Percentiles rank a stretch among this genome's conserved stretches.
Conservation (phyloP, 176 grass and related monocot species). For the Luzula sylvatica region DNA sequence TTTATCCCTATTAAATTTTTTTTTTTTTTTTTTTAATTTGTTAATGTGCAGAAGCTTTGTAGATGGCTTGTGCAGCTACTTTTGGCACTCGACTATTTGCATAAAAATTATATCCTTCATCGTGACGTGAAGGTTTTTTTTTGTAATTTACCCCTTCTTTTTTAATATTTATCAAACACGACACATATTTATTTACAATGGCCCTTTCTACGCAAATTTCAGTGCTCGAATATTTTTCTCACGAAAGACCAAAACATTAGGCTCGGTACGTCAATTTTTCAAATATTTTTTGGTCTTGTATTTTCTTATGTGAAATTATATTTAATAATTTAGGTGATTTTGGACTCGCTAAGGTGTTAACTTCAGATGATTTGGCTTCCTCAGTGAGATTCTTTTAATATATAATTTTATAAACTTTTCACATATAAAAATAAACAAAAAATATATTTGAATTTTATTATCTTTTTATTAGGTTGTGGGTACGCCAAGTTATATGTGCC, state of each 20-base stretch:
- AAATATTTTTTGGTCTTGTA: neutral
- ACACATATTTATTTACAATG: neutral
- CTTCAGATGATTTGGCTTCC: constrained; percentile 81
- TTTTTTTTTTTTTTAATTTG: constrained; percentile 12
- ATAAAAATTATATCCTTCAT: constrained; percentile 86
- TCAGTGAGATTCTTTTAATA: constrained; percentile 51
- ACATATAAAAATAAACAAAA: no score
- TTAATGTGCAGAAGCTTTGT: constrained; percentile 57
- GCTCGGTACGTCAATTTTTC: constrained; percentile 44
- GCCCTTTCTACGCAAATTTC: constrained; percentile 13
- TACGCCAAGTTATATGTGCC: constrained; percentile 98
- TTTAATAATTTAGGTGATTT: constrained; percentile 85
- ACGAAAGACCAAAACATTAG: constrained; percentile 78
- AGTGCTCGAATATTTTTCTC: constrained; percentile 99
- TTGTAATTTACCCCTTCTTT: constrained; percentile 6
- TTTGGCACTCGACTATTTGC: constrained; percentile 86
- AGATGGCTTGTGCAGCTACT: constrained; percentile 86
- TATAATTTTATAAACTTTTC: neutral
- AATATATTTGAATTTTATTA: no score
- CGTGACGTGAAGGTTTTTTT: constrained; percentile 97
- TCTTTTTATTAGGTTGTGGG: constrained; percentile 60
- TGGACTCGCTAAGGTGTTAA: constrained; percentile 87
- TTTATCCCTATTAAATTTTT: neutral
- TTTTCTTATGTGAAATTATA: constrained; percentile 18
- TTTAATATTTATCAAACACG: constrained; percentile 23